phyloP scores from a whole-genome alignment of 108 stramenopile genomes.

The Pseudonitzschia multiseries region DNA sequence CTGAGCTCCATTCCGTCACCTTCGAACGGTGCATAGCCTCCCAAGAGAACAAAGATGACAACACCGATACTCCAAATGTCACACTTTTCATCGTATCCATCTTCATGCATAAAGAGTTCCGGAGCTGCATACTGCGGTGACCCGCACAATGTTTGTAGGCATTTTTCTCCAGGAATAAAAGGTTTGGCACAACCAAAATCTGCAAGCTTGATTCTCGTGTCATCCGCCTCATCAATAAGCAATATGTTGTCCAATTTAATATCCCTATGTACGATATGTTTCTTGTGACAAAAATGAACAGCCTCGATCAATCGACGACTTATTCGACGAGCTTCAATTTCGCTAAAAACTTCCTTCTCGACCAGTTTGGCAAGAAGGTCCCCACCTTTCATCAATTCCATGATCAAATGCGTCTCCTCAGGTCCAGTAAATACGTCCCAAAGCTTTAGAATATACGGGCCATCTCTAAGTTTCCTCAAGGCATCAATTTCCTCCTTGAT shows the following conservation, averaged over 20 bases:
- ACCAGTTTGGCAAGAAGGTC: conserved; percentile 84
- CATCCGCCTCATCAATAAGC: conserved; percentile 46
- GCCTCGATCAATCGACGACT: conserved; percentile 53
- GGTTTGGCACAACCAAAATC: conserved; percentile 87
- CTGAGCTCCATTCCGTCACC: conserved; percentile 23
- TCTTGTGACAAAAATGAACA: conserved; percentile 54
- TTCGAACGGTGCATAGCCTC: conserved; percentile 59
- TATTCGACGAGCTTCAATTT: conserved; percentile 65
- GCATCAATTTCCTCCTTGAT: conserved; percentile 30
- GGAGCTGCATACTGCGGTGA: conserved; percentile 81
- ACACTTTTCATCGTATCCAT: conserved; percentile 57
- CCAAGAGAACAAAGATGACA: conserved; percentile 73
- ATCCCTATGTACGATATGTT: conserved; percentile 77
- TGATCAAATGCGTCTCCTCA: conserved; percentile 52
- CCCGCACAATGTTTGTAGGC: conserved; percentile 66
- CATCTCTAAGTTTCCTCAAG: conserved; percentile 26
- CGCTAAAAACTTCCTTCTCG: conserved; percentile 56
- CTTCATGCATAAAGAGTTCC: conserved; percentile 55
- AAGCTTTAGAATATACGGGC: conserved; percentile 58
- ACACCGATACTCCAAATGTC: conserved; percentile 84
- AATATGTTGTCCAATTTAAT: conserved; percentile 86
- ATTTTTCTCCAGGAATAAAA: conserved; percentile 33
- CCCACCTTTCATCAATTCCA: conserved; percentile 77
- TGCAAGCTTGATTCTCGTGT: conserved; percentile 73
- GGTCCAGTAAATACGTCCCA: conserved; percentile 64